Evolutionary conservation across 73 alveolate species (phyloP), one percentile per base, ranked within the genome.

Genomic region (Halteria grandinella): DNA sequence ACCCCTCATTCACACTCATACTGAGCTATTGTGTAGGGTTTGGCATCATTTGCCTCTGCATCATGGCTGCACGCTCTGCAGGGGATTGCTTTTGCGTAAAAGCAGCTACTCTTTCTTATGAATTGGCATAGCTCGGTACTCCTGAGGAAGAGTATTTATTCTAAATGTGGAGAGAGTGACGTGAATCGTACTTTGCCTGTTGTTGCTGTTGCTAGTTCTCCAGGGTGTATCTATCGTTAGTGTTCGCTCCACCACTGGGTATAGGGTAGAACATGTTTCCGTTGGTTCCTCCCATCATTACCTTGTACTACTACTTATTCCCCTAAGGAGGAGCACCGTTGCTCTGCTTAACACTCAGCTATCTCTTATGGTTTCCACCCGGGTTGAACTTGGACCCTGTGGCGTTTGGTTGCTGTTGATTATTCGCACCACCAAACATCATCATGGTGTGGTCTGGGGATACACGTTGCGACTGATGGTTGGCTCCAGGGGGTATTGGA

Each of bases 101-200:
- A 57, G 23, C 21, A 18, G 50, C 24, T n/a, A 66, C 25, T 31
- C 47, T 66, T 44, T 66, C 80, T 28, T 66, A 45, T 7, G 63
- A 66, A 21, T 48, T 41, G 6, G 49, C 52, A 66, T 66, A 66
- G 54, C 36, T 66, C 5, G 63, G 66, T n/a, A 66, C 80, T 2
- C 80, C 80, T 25, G 54, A 23, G 1, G 80, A 66, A 33, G 69
- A 45, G 21, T 66, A 66, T 45, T 66, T 66, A 66, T 53, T 66
- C 29, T 66, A 27, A 27, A 44, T 66, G n/a, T 66, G 29, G 4
- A n/a, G 29, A 2, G 34, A 12, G 31, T 44, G 63, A 18, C 80
- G 39, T 6, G 80, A 66, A 37, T 60, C 77, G 27, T 36, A 60
- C 28, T 66, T 66, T 17, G 8, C 25, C 18, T 44, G 4, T 21